Conservation (phyloP, 2,329 filamentous ascomycete species). For the Penicillium sclerotigenum region DNA sequence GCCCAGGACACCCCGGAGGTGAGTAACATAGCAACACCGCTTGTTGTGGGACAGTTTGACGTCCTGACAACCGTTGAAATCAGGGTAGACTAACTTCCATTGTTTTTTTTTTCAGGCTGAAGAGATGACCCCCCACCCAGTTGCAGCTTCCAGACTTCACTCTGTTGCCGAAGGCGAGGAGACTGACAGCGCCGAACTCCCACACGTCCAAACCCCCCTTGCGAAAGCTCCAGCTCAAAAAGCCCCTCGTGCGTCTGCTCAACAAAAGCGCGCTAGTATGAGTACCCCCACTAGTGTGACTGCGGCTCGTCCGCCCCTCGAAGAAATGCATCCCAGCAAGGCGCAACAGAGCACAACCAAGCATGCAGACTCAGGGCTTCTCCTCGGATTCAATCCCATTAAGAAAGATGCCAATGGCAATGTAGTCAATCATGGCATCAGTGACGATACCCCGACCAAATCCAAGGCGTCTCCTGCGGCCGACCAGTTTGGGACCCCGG, state of each 20-base stretch:
- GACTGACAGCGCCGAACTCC: conserved; percentile 33
- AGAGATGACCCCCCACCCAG: conserved; percentile 22
- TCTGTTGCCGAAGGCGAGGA: conserved; percentile 50
- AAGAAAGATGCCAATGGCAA: conserved; percentile 45
- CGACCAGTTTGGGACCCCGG: conserved; percentile 42
- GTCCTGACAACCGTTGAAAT: conserved; percentile 5
- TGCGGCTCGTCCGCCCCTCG: conserved; percentile 65
- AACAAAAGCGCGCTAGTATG: conserved; percentile 25
- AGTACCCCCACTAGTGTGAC: conserved; percentile 52
- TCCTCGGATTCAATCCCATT: conserved; percentile 78
- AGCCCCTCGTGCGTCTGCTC: conserved; percentile 29
- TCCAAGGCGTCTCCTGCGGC: conserved; percentile 31
- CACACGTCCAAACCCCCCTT: conserved; percentile 27
- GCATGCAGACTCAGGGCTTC: conserved; percentile 72
- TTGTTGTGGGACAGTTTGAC: conserved; percentile 8
- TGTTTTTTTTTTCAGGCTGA: conserved; percentile 14
- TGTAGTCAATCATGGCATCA: conserved; percentile 28
- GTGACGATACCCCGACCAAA: conserved; percentile 45
- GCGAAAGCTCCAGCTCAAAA: conserved; percentile 23
- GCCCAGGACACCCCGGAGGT: conserved; percentile 34
- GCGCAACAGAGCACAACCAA: conserved; percentile 71
- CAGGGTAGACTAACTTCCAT: conserved; percentile 5
- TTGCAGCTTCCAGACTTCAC: conserved; percentile 35
- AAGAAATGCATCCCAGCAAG: conserved; percentile 90
- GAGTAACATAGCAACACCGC: conserved; percentile 18